Percentiles rank a stretch among this genome's conserved stretches.
phyloP scores from a whole-genome alignment of 139 green algal species.

The Closterium sp. region DNA sequence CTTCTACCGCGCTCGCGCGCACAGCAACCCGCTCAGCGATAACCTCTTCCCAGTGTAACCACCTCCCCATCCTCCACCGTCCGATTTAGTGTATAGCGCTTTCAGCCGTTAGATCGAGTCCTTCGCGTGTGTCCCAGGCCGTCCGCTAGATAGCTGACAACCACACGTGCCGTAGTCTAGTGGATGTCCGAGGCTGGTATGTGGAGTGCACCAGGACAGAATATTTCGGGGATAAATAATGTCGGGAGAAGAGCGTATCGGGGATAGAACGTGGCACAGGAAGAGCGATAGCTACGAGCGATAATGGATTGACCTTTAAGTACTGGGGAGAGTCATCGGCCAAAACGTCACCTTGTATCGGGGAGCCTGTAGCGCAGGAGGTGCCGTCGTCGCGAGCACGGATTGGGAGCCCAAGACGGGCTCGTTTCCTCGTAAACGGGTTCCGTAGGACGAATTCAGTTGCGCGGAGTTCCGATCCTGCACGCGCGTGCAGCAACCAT shows the following conservation, averaged over 20 bases:
- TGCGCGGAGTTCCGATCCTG: background rate
- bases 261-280: background rate
- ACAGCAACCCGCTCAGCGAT: conserved; percentile 95
- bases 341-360: too few species aligned
- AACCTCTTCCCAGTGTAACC: conserved; percentile 49
- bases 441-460: background rate
- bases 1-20: conserved; percentile 85
- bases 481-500: too few species aligned
- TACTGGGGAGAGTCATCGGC: too few species aligned
- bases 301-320: too few species aligned
- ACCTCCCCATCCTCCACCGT: background rate
- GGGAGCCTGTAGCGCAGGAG: too few species aligned
- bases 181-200: too few species aligned
- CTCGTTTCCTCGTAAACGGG: background rate
- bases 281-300: too few species aligned
- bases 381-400: too few species aligned
- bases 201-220: too few species aligned
- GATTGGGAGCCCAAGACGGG: too few species aligned
- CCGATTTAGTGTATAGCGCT: background rate
- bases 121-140: background rate
- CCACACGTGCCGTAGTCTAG: background rate
- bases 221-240: too few species aligned
- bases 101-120: background rate
- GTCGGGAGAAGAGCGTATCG: background rate
- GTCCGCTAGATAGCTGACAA: too few species aligned